Evolutionary conservation across 805 yeast genomes (phyloP).

Genomic region (Candida endomychidarum): DNA sequence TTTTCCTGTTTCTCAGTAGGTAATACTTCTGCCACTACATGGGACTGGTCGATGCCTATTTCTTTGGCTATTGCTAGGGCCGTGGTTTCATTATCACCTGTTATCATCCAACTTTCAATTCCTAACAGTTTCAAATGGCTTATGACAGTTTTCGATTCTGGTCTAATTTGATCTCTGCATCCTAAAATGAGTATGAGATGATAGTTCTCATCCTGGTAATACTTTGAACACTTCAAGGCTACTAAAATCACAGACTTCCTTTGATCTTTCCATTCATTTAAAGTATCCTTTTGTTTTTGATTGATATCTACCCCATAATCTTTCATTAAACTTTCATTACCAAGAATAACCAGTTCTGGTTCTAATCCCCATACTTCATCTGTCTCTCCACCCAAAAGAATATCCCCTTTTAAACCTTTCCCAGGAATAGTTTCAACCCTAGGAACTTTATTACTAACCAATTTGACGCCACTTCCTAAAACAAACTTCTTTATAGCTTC

Average conservation of each 20-base stretch:
- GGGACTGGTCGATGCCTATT: conserved; percentile 49
- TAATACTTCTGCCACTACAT: conserved; percentile 67
- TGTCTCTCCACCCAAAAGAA: conserved; percentile 19
- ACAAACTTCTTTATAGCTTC: conserved; percentile 47
- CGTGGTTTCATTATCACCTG: conserved; percentile 70
- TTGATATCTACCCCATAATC: conserved; percentile 46
- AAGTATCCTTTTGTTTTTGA: conserved; percentile 28
- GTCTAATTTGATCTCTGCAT: conserved; percentile 59
- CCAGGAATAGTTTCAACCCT: conserved; percentile 57
- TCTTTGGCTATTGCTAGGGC: conserved; percentile 67
- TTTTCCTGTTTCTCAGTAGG: conserved; percentile 72
- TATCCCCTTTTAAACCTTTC: conserved; percentile 53
- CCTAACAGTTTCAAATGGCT: conserved; percentile 35
- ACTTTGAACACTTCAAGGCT: conserved; percentile 37
- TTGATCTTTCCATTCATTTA: conserved; percentile 57
- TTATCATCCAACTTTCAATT: conserved; percentile 70
- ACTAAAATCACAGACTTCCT: conserved; percentile 65
- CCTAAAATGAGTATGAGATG: conserved; percentile 51
- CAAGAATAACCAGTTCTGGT: conserved; percentile 46
- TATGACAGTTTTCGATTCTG: conserved; percentile 57
- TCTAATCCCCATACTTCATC: conserved; percentile 30
- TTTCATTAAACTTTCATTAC: conserved; percentile 58
- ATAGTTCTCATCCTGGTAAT: conserved; percentile 28
- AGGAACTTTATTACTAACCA: conserved; percentile 40
- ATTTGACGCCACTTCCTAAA: conserved; percentile 22